Percentiles rank a stretch among this genome's conserved stretches.
Conservation (phyloP, 441 rosid species). For the Dalechampia spathulata region DNA sequence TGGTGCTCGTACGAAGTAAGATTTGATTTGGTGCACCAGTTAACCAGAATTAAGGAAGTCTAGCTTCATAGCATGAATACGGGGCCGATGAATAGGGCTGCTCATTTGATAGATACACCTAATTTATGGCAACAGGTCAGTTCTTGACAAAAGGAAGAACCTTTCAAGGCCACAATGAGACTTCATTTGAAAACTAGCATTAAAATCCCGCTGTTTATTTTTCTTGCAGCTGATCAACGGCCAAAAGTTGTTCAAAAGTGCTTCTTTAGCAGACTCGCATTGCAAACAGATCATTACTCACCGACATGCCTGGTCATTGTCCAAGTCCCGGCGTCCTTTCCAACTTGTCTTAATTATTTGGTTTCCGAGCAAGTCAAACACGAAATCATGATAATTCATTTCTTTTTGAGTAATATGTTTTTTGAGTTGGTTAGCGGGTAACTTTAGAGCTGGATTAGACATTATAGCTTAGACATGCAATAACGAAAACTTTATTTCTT, state of each 20-base stretch:
- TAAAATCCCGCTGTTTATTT: conserved; percentile 19
- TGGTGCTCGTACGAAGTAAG: no score
- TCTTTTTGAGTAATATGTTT: conserved; percentile 66
- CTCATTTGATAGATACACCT: no score
- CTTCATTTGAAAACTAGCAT: not conserved
- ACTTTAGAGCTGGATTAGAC: conserved; percentile 56
- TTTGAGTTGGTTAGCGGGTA: conserved; percentile 73
- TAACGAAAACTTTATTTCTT: no score
- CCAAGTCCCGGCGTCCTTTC: conserved; percentile 70
- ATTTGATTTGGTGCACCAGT: no score
- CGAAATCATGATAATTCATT: no score
- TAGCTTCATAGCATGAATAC: no score
- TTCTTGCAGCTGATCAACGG: conserved; percentile 20
- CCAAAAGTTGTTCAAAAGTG: no score
- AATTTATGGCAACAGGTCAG: no score
- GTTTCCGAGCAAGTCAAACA: no score
- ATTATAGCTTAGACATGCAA: conserved; percentile 88
- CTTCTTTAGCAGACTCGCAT: not conserved
- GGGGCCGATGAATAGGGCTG: no score
- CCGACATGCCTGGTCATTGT: conserved; percentile 71
- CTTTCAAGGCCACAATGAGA: not conserved
- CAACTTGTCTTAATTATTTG: conserved; percentile 15
- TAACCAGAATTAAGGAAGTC: no score
- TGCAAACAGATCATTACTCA: conserved; percentile 87
- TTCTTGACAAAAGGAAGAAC: not conserved